Percentiles rank a stretch among this genome's conserved stretches.
These are phyloP conservation scores for Podospora anserina DNA, from an alignment of 495 filamentous ascomycete species.

Conservation along the genomic window DNA sequence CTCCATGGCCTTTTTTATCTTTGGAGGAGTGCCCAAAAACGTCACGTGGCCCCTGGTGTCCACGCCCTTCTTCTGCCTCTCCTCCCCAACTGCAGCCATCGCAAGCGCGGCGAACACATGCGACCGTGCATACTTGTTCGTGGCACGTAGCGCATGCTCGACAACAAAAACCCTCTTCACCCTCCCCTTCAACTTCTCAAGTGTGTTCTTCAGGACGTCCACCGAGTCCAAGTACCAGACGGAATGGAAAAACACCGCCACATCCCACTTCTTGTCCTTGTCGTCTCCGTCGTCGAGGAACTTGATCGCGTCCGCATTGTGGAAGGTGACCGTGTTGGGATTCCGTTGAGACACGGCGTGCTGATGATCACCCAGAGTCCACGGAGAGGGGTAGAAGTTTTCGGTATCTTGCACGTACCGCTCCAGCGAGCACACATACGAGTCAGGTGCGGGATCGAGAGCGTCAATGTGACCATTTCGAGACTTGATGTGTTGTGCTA, in stretches of 20 bases:
- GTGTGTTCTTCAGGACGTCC: constrained; percentile 29
- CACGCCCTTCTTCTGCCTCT: constrained; percentile 1
- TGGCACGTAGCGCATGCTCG: constrained; percentile 38
- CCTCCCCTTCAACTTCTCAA: constrained; percentile 34
- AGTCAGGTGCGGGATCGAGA: constrained; percentile 48
- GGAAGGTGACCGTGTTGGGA: constrained; percentile 28
- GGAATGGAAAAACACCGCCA: constrained; percentile 47
- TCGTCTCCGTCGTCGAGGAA: constrained; percentile 22
- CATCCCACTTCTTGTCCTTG: constrained; percentile 36
- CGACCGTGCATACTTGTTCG: constrained; percentile 27
- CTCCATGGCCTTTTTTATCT: constrained; percentile 20
- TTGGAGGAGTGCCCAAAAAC: constrained; percentile 18
- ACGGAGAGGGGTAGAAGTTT: constrained; percentile 17
- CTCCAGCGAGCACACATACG: constrained; percentile 36
- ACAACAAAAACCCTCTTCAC: constrained; percentile 37
- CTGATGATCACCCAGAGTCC: constrained; percentile 25
- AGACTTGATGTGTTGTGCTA: constrained; percentile 46
- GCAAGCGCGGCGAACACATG: constrained; percentile 49
- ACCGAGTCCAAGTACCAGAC: constrained; percentile 49
- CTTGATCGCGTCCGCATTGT: constrained; percentile 33
- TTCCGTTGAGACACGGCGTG: too few relatives aligned
- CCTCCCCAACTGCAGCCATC: constrained; percentile 22
- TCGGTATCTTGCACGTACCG: too few relatives aligned
- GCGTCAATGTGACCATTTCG: constrained; percentile 41
- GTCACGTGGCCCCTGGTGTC: constrained; percentile 24